Conservation (phyloP, 2,329 filamentous ascomycete species). For the Chaetomiaceae sp. region DNA sequence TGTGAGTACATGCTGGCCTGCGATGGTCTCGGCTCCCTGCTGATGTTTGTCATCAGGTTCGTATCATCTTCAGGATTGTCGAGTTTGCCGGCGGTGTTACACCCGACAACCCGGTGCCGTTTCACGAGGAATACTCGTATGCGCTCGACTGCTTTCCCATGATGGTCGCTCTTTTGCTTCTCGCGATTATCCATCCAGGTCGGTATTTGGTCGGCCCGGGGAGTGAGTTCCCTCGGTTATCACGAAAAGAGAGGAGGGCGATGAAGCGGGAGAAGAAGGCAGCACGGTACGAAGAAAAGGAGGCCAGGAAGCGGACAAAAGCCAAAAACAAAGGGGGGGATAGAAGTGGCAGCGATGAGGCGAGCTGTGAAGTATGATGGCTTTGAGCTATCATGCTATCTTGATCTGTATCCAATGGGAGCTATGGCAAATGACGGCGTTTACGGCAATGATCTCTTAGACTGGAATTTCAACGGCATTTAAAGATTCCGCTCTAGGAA, state of each 20-base stretch:
- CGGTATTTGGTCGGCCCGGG: conserved; percentile 41
- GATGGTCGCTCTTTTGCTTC: conserved; percentile 40
- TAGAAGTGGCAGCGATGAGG: neutral
- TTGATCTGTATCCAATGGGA: too few species aligned
- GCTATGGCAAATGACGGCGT: too few species aligned
- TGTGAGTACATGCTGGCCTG: too few species aligned
- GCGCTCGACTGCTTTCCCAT: conserved; percentile 51
- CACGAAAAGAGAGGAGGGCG: conserved; percentile 41
- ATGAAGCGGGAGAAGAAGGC: conserved; percentile 4
- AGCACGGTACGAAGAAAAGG: neutral
- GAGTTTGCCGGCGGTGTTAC: conserved; percentile 48
- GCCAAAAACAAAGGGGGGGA: neutral
- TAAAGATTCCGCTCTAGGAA: too few species aligned
- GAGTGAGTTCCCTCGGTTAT: conserved; percentile 40
- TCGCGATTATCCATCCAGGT: conserved; percentile 45
- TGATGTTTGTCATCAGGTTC: neutral
- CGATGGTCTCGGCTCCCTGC: neutral
- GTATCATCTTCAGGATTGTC: conserved; percentile 56
- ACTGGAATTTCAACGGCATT: too few species aligned
- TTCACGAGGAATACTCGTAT: conserved; percentile 49
- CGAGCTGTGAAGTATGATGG: neutral
- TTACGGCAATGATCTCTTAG: too few species aligned
- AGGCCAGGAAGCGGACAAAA: neutral
- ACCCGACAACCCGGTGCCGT: conserved; percentile 34
- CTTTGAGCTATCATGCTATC: too few species aligned